Percentiles rank a stretch among this genome's conserved stretches.
Conservation (phyloP, 495 filamentous ascomycete species). For the Bacidia gigantensis region DNA sequence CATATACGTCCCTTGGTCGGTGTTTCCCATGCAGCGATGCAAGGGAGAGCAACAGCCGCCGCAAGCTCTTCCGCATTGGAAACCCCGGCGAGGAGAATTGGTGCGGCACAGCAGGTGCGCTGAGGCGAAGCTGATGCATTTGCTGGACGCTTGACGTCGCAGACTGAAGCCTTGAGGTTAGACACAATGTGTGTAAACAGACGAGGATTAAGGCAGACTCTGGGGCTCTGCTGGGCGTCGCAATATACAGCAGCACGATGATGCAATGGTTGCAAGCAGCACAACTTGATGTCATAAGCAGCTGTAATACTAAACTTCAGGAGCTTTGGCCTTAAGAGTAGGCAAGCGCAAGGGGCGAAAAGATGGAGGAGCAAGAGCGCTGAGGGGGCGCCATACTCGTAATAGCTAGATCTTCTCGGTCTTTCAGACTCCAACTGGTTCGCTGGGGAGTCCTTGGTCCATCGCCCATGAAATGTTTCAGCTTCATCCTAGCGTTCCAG, state of each 20-base stretch:
- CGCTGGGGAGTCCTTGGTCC: no score
- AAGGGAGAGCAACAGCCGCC: neutral
- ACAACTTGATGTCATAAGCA: neutral
- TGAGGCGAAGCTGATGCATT: neutral
- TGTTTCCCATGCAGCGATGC: neutral
- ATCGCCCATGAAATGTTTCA: no score
- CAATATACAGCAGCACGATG: neutral
- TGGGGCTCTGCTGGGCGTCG: neutral
- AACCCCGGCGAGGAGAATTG: neutral
- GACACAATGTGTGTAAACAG: neutral
- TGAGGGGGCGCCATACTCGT: neutral
- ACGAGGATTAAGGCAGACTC: neutral
- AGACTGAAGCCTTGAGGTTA: neutral
- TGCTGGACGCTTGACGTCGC: neutral
- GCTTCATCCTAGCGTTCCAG: neutral
- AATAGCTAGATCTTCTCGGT: no score
- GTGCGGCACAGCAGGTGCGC: neutral
- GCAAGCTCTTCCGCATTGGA: neutral
- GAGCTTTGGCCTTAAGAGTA: neutral
- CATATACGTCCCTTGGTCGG: neutral
- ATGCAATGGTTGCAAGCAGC: neutral
- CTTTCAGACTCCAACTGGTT: no score
- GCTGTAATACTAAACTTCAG: neutral
- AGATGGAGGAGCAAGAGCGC: neutral
- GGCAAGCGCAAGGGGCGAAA: neutral